These are phyloP conservation scores for Vickermania ingenoplastis DNA, from an alignment of 208 protist species.

Conservation along the genomic window DNA sequence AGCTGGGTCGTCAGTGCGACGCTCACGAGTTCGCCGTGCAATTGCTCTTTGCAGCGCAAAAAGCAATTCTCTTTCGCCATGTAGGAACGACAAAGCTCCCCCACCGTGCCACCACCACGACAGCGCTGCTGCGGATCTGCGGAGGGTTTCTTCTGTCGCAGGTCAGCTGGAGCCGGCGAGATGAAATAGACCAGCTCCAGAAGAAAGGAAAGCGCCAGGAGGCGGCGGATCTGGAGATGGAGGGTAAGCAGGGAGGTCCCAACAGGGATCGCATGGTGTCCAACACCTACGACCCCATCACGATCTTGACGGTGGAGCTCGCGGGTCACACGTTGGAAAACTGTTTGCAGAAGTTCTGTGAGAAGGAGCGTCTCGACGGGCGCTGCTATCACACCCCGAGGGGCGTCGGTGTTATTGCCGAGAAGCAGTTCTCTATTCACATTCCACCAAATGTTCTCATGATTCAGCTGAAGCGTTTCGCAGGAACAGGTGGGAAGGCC, in stretches of 20 bases:
- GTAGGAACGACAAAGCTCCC: constrained; percentile 61
- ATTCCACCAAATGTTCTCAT: constrained; percentile 71
- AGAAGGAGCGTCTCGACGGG: constrained; percentile 57
- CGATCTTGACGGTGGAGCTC: constrained; percentile 69
- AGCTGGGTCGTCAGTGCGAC: constrained; percentile 77
- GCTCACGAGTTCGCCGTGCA: constrained; percentile 88
- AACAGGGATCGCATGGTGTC: constrained; percentile 29
- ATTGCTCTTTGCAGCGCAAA: constrained; percentile 68
- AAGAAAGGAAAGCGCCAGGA: constrained; percentile 58
- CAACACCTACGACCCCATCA: constrained; percentile 85
- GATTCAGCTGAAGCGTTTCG: constrained; percentile 87
- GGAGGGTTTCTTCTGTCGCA: constrained; percentile 81
- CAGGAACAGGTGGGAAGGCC: constrained; percentile 47
- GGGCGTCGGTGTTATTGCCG: constrained; percentile 62
- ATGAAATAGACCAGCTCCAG: constrained; percentile 70
- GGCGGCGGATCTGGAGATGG: constrained; percentile 66
- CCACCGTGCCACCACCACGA: constrained; percentile 55
- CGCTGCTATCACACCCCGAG: constrained; percentile 67
- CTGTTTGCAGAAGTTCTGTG: constrained; percentile 72
- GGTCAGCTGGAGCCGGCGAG: constrained; percentile 62
- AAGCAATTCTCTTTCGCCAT: constrained; percentile 65
- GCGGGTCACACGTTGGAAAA: constrained; percentile 55
- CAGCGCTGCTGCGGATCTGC: constrained; percentile 67
- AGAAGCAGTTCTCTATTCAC: constrained; percentile 76
- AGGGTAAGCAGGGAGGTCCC: constrained; percentile 8